Evolutionary conservation across 257 asterid species (phyloP).

Genomic region (Cinchona pubescens): DNA sequence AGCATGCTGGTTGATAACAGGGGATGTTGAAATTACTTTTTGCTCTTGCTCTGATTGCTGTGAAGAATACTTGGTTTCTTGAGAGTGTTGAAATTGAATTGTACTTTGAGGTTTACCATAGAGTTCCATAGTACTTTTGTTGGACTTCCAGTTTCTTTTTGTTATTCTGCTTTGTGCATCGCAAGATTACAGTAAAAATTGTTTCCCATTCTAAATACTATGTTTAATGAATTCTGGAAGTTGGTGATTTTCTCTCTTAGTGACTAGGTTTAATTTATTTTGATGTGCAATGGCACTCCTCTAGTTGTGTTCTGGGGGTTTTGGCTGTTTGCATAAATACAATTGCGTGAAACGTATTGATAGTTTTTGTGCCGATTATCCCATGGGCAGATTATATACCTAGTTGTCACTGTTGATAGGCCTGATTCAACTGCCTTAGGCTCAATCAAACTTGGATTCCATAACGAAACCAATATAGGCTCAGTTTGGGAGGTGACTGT

Average conservation of each 20-base stretch:
- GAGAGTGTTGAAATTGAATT: background rate
- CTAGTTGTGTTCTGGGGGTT: too few species aligned
- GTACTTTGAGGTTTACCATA: background rate
- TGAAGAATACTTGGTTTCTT: background rate
- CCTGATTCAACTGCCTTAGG: too few species aligned
- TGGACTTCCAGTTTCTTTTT: background rate
- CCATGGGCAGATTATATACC: too few species aligned
- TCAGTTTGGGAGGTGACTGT: too few species aligned
- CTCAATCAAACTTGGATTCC: too few species aligned
- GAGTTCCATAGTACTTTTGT: background rate
- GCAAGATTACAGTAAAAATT: too few species aligned
- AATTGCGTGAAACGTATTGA: too few species aligned
- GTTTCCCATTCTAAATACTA: too few species aligned
- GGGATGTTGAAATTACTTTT: background rate
- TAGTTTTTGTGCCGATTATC: background rate
- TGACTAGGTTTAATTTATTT: background rate
- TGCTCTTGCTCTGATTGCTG: background rate
- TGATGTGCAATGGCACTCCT: background rate
- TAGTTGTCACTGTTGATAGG: too few species aligned
- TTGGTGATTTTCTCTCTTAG: background rate
- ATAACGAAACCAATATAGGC: too few species aligned
- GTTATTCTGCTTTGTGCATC: background rate
- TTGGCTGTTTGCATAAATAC: background rate
- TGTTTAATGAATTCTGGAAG: too few species aligned
- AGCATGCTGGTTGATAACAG: constrained; percentile 35